phyloP scores from a whole-genome alignment of 2,329 filamentous ascomycete genomes.

The Calycina marina region DNA sequence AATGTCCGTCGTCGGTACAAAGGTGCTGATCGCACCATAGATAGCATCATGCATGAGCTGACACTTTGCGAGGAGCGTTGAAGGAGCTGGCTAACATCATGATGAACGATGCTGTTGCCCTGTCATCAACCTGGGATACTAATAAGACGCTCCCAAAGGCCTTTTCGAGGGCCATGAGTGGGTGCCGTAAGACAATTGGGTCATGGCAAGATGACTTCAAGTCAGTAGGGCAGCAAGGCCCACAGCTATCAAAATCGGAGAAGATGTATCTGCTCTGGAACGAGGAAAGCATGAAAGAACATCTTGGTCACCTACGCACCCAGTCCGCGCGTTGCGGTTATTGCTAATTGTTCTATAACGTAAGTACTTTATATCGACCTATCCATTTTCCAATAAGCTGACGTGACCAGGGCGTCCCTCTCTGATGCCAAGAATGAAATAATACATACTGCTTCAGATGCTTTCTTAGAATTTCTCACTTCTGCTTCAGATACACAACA shows the following conservation, averaged over 20 bases:
- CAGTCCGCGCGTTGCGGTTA: constrained; percentile 7
- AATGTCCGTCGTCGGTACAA: constrained; percentile 5
- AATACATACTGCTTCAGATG: too few species aligned
- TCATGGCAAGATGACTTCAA: constrained; percentile 3
- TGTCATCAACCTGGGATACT: constrained; percentile 7
- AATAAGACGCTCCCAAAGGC: constrained; percentile 3
- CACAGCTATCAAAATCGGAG: not conserved
- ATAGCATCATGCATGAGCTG: constrained; percentile 4
- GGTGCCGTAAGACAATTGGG: constrained; percentile 2
- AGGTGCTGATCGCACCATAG: constrained; percentile 4
- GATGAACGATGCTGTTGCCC: constrained; percentile 6
- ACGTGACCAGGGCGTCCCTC: too few species aligned
- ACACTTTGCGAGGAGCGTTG: constrained; percentile 5
- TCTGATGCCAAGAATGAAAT: too few species aligned
- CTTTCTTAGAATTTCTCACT: too few species aligned
- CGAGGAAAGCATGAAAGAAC: constrained; percentile 6
- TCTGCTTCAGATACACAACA: too few species aligned
- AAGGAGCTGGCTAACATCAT: constrained; percentile 6
- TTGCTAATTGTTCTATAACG: constrained; percentile 6
- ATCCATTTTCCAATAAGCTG: too few species aligned
- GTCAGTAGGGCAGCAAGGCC: not conserved
- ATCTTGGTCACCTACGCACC: constrained; percentile 3
- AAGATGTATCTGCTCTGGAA: constrained; percentile 8
- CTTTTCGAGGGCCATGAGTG: constrained; percentile 3
- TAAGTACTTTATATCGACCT: constrained; percentile 3